Conservation (phyloP, 2,329 filamentous ascomycete genomes). For the Clonostachys rosea region DNA sequence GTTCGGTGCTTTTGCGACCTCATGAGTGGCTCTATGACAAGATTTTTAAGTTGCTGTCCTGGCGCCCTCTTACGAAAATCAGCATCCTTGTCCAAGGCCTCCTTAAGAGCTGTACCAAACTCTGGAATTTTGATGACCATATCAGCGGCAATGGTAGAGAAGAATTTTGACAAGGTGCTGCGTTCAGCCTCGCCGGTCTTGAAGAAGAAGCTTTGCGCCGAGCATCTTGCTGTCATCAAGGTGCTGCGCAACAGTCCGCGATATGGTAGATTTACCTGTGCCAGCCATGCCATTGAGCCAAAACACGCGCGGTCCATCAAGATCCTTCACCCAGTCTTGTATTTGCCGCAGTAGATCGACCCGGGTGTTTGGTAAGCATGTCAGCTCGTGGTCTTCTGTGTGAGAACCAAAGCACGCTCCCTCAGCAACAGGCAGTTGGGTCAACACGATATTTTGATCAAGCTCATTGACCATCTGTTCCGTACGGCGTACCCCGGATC, state of each 20-base stretch:
- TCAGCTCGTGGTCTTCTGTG: too few relatives aligned
- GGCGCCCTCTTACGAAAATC: background rate
- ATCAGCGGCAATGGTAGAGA: background rate
- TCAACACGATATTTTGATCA: too few relatives aligned
- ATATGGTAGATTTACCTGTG: conserved; percentile 1
- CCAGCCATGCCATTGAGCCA: conserved; percentile 1
- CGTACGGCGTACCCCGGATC: too few relatives aligned
- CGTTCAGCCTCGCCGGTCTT: background rate
- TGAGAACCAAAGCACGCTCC: too few relatives aligned
- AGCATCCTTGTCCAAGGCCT: background rate
- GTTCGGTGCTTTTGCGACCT: background rate
- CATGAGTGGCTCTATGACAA: background rate
- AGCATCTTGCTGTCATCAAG: background rate
- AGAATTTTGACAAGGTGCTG: background rate
- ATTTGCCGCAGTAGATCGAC: background rate
- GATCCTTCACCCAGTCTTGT: background rate
- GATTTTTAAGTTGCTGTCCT: background rate
- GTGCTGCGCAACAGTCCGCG: background rate
- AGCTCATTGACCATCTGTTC: too few relatives aligned
- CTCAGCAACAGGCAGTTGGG: too few relatives aligned
- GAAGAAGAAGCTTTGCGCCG: conserved; percentile 2
- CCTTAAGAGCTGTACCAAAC: background rate
- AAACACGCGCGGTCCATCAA: background rate
- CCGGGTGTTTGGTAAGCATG: background rate
- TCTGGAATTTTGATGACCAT: background rate